phyloP scores from a whole-genome alignment of 768 basidiomycete species.

The Pleurotus giganteus region DNA sequence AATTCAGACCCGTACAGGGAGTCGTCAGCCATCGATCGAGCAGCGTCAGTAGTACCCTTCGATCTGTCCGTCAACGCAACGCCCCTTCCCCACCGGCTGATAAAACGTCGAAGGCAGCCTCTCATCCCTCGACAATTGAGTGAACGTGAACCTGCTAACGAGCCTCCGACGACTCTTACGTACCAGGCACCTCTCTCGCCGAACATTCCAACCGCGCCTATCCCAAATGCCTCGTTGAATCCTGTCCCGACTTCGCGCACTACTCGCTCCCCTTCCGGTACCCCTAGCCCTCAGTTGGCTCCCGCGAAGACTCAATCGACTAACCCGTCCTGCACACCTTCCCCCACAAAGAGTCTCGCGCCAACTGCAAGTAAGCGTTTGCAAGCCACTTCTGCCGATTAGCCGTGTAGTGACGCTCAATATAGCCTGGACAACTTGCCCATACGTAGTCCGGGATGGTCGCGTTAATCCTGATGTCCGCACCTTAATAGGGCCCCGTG shows the following conservation, averaged over 20 bases:
- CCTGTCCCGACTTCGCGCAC: conserved; percentile 16
- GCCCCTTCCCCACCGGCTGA: not conserved
- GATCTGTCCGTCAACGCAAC: not conserved
- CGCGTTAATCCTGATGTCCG: conserved; percentile 55
- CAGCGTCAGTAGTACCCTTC: not conserved
- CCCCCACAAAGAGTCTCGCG: conserved; percentile 43
- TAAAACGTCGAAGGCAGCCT: not conserved
- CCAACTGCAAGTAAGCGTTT: conserved; percentile 48
- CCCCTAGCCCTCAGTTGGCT: conserved; percentile 31
- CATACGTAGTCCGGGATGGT: conserved; percentile 50
- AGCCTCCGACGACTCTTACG: no score
- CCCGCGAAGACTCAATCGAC: conserved; percentile 23
- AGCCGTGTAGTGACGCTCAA: not conserved
- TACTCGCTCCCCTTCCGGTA: conserved; percentile 19
- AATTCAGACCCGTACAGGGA: conserved; percentile 10
- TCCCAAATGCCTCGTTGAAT: no score
- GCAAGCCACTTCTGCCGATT: not conserved
- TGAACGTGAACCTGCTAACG: no score
- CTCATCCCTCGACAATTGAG: not conserved
- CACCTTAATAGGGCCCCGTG: conserved; percentile 37
- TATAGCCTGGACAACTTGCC: conserved; percentile 38
- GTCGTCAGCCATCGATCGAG: not conserved
- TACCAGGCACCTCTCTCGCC: not conserved
- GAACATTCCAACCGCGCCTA: not conserved
- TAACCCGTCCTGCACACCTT: conserved; percentile 42